Conservation (phyloP, 768 basidiomycete genomes). For the Sarcodon sp. region DNA sequence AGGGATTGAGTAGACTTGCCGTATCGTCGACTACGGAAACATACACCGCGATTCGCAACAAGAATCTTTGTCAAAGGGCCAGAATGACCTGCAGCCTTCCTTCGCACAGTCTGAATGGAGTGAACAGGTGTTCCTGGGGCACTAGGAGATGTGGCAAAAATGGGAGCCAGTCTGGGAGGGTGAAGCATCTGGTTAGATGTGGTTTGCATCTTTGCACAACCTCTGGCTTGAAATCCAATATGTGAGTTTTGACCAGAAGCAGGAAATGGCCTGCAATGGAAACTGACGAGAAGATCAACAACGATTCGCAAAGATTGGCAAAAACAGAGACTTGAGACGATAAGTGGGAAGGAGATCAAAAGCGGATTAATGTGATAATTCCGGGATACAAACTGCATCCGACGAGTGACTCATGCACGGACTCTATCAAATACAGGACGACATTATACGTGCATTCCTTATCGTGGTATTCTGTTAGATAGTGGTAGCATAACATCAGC, state of each 20-base stretch:
- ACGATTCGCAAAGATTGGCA: neutral
- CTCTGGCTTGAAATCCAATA: too few species aligned
- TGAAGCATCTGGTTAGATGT: conserved; percentile 28
- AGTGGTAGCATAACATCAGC: conserved; percentile 43
- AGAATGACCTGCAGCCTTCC: conserved; percentile 83
- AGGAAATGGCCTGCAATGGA: neutral
- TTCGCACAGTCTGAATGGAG: conserved; percentile 82
- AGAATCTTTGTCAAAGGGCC: conserved; percentile 87
- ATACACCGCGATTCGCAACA: conserved; percentile 84
- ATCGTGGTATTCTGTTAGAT: conserved; percentile 32
- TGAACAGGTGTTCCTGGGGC: conserved; percentile 79
- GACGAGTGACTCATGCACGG: too few species aligned
- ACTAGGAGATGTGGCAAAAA: conserved; percentile 64
- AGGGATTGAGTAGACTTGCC: conserved; percentile 3
- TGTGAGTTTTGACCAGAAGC: neutral
- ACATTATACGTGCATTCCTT: neutral
- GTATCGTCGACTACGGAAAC: conserved; percentile 15
- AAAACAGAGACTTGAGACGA: neutral
- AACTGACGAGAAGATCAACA: too few species aligned
- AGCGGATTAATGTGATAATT: too few species aligned
- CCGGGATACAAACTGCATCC: too few species aligned
- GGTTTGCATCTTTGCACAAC: neutral
- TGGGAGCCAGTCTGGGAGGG: conserved; percentile 60
- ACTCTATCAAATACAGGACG: neutral
- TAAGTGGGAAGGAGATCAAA: neutral